Conservation (phyloP, 1,139 yeast genomes). For the Nakaseomyces delphensis region DNA sequence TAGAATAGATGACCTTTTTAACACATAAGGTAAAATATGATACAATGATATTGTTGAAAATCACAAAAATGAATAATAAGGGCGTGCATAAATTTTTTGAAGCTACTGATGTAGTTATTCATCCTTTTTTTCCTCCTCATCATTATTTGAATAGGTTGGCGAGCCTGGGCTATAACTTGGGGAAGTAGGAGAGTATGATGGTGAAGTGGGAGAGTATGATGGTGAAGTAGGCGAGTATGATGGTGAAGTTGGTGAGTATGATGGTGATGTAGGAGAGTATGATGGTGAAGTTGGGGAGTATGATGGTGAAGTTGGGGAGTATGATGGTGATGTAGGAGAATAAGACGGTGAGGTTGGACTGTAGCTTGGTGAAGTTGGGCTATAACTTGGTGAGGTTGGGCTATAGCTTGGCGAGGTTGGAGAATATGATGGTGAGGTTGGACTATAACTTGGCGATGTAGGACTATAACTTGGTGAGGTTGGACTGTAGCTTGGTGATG, state of each 20-base stretch:
- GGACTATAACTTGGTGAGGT: slow-evolving; percentile 55
- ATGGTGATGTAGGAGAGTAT: slow-evolving; percentile 52
- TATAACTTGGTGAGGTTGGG: slow-evolving; percentile 53
- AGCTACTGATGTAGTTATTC: slow-evolving; percentile 9
- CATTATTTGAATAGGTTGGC: slow-evolving; percentile 46
- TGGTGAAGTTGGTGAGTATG: slow-evolving; percentile 47
- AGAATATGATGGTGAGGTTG: slow-evolving; percentile 59
- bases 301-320: slow-evolving; percentile 50
- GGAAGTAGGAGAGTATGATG: slow-evolving; percentile 43
- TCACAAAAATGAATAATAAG: slow-evolving; percentile 5
- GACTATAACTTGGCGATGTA: slow-evolving; percentile 51
- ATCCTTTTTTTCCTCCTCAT: slow-evolving; percentile 27
- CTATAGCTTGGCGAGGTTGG: slow-evolving; percentile 48
- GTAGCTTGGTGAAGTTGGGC: slow-evolving; percentile 53
- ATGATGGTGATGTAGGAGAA: slow-evolving; percentile 48
- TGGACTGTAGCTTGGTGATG: slow-evolving; percentile 51
- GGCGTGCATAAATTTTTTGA: slow-evolving; percentile 6
- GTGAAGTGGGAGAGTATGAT: slow-evolving; percentile 43
- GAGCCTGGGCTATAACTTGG: slow-evolving; percentile 49
- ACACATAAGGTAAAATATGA: slow-evolving; percentile 4
- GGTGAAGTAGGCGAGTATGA: slow-evolving; percentile 48
- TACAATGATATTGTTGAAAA: slow-evolving; percentile 2
- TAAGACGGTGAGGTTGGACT: slow-evolving; percentile 54
- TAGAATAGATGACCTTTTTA: slow-evolving; percentile 1
- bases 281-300: slow-evolving; percentile 55